A percentile compares a stretch with the other conserved stretches of the same genome.
phyloP scores from a whole-genome alignment of 1,139 yeast species.

The Scheffersomyces segobiensis region DNA sequence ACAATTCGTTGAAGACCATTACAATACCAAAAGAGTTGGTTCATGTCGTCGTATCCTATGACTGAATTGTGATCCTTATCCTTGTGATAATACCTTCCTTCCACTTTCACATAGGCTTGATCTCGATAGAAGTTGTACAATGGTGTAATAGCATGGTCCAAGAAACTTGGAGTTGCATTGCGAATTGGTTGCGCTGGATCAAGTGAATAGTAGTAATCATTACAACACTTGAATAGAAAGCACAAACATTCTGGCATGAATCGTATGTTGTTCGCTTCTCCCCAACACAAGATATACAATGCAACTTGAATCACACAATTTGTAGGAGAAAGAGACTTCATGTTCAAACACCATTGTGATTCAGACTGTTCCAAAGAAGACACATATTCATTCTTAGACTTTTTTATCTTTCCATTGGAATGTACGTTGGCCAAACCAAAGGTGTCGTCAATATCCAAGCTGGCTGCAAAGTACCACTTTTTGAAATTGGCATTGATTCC shows the following conservation, averaged over 20 bases:
- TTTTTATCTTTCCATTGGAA: conserved; percentile 29
- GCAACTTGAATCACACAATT: conserved; percentile 68
- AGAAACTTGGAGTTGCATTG: conserved; percentile 32
- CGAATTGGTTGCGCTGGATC: conserved; percentile 27
- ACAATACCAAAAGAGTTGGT: conserved; percentile 61
- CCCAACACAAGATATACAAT: conserved; percentile 78
- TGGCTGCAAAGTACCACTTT: conserved; percentile 97
- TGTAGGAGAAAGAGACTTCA: conserved; percentile 53
- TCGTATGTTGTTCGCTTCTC: conserved; percentile 81
- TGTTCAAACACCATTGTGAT: conserved; percentile 67
- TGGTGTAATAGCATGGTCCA: conserved; percentile 75
- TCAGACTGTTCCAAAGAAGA: conserved; percentile 74
- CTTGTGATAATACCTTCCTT: conserved; percentile 38
- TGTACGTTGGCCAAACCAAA: conserved; percentile 67
- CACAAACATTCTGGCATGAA: conserved; percentile 87
- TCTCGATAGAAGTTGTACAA: conserved; percentile 61
- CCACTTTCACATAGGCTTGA: conserved; percentile 47
- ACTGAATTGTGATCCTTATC: conserved; percentile 55
- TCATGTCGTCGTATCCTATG: conserved; percentile 66
- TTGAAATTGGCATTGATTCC: conserved; percentile 90
- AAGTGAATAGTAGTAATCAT: conserved; percentile 59
- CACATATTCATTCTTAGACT: conserved; percentile 34
- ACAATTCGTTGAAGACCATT: conserved; percentile 48
- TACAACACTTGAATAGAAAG: conserved; percentile 75
- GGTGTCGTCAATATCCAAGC: conserved; percentile 79